Evolutionary conservation across 1,284 basidiomycete genomes (phyloP).

Genomic region (Sanguinoderma infundibulare): DNA sequence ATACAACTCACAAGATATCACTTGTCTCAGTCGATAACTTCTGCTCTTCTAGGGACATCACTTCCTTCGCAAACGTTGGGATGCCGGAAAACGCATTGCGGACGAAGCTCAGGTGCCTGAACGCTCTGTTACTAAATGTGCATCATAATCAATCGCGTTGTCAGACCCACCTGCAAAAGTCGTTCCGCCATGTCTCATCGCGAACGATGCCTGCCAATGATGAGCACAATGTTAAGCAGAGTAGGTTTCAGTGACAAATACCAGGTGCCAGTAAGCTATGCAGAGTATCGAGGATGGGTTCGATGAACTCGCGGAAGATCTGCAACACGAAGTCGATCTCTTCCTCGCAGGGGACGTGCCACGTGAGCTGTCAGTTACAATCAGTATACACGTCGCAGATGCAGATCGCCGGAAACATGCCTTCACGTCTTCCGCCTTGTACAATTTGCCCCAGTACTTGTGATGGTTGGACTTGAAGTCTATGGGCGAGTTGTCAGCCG

Average conservation of each 20-base stretch:
- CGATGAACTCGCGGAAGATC: conserved; percentile 74
- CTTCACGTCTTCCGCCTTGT: conserved; percentile 59
- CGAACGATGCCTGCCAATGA: conserved; percentile 40
- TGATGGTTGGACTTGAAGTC: conserved; percentile 80
- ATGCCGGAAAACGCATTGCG: conserved; percentile 72
- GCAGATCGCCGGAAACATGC: conserved; percentile 39
- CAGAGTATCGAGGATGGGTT: conserved; percentile 66
- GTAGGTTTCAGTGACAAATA: conserved; percentile 30
- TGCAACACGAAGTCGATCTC: conserved; percentile 83
- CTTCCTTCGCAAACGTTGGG: conserved; percentile 63
- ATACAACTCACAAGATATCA: conserved; percentile 60
- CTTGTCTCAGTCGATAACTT: conserved; percentile 47
- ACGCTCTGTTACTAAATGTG: conserved; percentile 17
- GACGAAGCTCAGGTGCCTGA: conserved; percentile 65
- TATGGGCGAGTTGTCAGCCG: conserved; percentile 27
- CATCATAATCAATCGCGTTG: not conserved
- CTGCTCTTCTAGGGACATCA: conserved; percentile 48
- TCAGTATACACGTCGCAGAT: not conserved
- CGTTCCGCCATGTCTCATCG: conserved; percentile 82
- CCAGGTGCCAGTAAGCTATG: conserved; percentile 63
- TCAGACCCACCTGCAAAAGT: conserved; percentile 78
- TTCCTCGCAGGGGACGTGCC: conserved; percentile 71
- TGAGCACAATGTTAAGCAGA: conserved; percentile 15
- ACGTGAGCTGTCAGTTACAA: conserved; percentile 60
- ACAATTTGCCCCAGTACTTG: conserved; percentile 79